Percentiles rank a stretch among this genome's conserved stretches.
These are phyloP conservation scores for Phalaenopsis hybrid DNA, from an alignment of 116 monocot species.

Conservation along the genomic window DNA sequence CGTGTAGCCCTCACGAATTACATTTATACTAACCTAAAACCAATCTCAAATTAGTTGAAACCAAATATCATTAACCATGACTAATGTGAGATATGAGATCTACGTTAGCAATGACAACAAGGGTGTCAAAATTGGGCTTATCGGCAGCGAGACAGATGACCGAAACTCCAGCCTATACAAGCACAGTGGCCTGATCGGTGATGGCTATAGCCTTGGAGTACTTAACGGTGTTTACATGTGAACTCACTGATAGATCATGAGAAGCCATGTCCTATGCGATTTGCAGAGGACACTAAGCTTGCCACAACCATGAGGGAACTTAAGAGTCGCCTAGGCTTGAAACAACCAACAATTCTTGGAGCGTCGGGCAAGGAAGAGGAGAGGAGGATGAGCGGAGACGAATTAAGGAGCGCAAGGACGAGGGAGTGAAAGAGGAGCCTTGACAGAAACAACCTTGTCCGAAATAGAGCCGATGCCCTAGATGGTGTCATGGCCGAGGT, in stretches of 20 bases:
- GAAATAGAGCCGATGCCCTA: too few relatives aligned
- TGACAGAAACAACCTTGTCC: too few relatives aligned
- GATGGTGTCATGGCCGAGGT: too few relatives aligned
- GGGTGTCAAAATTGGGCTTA: constrained; percentile 88
- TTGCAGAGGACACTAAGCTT: background rate
- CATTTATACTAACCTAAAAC: constrained; percentile 74
- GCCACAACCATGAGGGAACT: background rate
- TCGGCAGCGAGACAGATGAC: constrained; percentile 85
- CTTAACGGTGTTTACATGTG: constrained; percentile 49
- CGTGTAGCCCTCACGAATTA: constrained; percentile 57
- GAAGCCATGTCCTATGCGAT: background rate
- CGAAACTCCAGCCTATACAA: constrained; percentile 75
- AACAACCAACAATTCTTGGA: background rate
- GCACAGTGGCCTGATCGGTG: constrained; percentile 76
- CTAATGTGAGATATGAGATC: background rate
- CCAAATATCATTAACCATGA: background rate
- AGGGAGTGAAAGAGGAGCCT: background rate
- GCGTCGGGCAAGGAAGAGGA: background rate
- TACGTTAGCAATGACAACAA: constrained; percentile 59
- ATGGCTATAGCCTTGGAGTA: constrained; percentile 72
- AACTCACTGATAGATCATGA: constrained; percentile 38
- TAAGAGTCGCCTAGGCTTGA: background rate
- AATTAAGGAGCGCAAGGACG: background rate
- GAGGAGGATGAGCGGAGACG: background rate
- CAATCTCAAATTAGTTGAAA: background rate